Evolutionary conservation across 2,329 filamentous ascomycete species (phyloP).

Genomic region (Fusarium sp.): DNA sequence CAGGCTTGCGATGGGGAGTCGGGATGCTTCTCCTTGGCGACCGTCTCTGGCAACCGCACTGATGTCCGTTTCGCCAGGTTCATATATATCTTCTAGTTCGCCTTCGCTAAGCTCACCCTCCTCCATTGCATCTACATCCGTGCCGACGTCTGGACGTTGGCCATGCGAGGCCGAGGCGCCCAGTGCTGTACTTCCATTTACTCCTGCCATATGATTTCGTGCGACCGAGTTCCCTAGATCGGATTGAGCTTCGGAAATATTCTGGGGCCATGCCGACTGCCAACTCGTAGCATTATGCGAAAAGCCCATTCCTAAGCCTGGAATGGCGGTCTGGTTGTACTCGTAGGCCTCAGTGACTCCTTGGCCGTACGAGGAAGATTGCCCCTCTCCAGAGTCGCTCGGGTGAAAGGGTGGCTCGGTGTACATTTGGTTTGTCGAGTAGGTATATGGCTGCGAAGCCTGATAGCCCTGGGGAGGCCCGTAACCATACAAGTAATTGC

Average conservation of each 20-base stretch:
- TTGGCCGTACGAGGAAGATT: constrained; percentile 14
- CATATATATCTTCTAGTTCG: constrained; percentile 68
- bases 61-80: constrained; percentile 49
- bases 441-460: constrained; percentile 36
- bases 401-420: constrained; percentile 14
- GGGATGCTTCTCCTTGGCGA: not conserved
- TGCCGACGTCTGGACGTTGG: constrained; percentile 4
- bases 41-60: not conserved
- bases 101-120: constrained; percentile 83
- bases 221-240: not conserved
- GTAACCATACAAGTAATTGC: constrained; percentile 45
- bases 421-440: constrained; percentile 30
- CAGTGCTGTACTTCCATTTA: not conserved
- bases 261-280: constrained; percentile 32
- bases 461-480: constrained; percentile 40
- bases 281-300: constrained; percentile 28
- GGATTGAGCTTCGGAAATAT: constrained; percentile 5
- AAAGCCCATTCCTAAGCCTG: constrained; percentile 49
- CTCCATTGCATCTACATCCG: constrained; percentile 57
- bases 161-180: constrained; percentile 4
- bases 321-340: constrained; percentile 49
- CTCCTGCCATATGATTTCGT: not conserved
- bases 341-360: constrained; percentile 36
- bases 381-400: constrained; percentile 14
- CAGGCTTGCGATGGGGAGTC: not conserved